Evolutionary conservation across 2,329 filamentous ascomycete species (phyloP), one percentile per base, ranked within the genome.

Genomic region (Cladosporium sp.): DNA sequence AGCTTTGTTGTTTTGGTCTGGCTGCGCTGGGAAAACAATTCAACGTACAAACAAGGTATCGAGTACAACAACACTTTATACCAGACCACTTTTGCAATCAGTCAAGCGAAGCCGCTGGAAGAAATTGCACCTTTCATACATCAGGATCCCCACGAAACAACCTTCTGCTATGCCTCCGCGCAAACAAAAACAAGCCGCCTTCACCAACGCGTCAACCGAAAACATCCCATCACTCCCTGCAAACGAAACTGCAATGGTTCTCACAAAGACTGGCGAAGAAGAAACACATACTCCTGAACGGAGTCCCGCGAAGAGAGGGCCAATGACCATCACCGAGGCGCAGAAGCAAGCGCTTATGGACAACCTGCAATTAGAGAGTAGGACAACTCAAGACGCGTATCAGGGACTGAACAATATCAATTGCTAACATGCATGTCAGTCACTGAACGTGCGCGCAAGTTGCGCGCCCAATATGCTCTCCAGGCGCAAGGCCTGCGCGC

Each of bases 321-420:
- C 43, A 7, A 61, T 56, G 12, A 54, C 53, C 4, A 69, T 73
- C 41, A 70, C 70, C 20, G 59, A 64, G 39, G 61, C 77, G 36
- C 89, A 95, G 67, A 96, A 95, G 70, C 88, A 93, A 69, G 86
- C 87, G 9, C 73, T 96, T 45, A 85, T 96, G 52, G 89, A 96
- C 63, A 95, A 96, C 62, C 71, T 96, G 34, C 89, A 95, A 65
- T 77, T 96, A 36, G 90, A 96, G 70, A 82, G 90, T 95, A 78
- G 63, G 72, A 57, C 24, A 15, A 15, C 30, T 17, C 7, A 8
- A 9, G 13, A 18, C 4, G n/a, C 17, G 15, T 18, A 4, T 9
- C 18, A 13, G 30, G 20, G 19, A 12, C 6, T 12, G 11, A 4
- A 7, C 9, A 27, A 5, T 4, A 27, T 27, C 5, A 32, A n/a